Base-by-base conservation (phyloP, 139 green algal genomes). In the Closterium sp. region DNA sequence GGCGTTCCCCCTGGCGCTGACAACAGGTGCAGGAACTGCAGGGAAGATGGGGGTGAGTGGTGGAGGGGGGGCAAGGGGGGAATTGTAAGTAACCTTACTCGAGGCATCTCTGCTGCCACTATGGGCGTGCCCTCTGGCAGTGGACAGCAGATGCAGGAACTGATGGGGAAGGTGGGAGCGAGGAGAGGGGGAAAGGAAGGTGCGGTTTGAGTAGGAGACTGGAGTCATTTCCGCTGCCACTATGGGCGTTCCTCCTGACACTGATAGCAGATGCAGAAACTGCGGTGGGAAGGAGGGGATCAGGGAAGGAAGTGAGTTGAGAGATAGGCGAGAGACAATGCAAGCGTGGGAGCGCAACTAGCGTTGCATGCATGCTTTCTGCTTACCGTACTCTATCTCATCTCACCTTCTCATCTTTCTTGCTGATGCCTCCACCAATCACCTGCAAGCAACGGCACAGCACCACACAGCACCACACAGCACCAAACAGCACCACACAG, bases 391-490 rank as follows among this genome's bases (percentile, higher is more conserved):
- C 24, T 28, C 9, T n/a, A 50, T 13, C 62, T 79, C 38, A 88
- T 24, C 88, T 85, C 88, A 90, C 88, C 88, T 90, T 90, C 21
- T 90, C 88, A 84, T 90, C 88, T 38, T 90, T 90, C 88, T 91
- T 91, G 27, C 62, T 88, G 24, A 91, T 31, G 21, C 89, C 89
- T n/a, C 89, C 89, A 34, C 89, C 89, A 70, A 91, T 45, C 28
- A 91, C 86, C 89, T 91, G 89, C 89, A 91, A 27, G 30, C 30
- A 89, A 91, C 22, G 17, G 13, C 27, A n/a, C 31, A n/a, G 87
- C 87, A 29, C 32, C 87, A 45, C 31, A 29, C 31, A 89, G 24
- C 31, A 28, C 28, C 19, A 42, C 19, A 89, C 86, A 28, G n/a
- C 38, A 22, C 27, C 2, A n/a, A n/a, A 29, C 31, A 89, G 24